These are phyloP conservation scores for Chaetomium globosum DNA, from an alignment of 2,329 filamentous ascomycete genomes.

Conservation along the genomic window DNA sequence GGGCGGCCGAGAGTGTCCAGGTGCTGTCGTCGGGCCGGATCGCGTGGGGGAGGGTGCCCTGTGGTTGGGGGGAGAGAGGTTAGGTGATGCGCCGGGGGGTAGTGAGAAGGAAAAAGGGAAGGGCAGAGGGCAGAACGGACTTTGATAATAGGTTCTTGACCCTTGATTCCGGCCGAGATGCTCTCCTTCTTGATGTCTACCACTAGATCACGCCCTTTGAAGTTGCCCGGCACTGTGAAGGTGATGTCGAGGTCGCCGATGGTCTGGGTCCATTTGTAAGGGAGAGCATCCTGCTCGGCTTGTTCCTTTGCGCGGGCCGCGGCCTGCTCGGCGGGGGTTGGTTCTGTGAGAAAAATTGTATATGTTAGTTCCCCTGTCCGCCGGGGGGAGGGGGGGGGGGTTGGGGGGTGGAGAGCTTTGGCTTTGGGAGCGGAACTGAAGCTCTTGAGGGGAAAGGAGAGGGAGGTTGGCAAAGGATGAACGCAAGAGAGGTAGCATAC, in stretches of 20 bases:
- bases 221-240: constrained; percentile 75
- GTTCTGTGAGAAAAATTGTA: constrained; percentile 45
- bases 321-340: constrained; percentile 58
- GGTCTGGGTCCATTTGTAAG: constrained; percentile 96
- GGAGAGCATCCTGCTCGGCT: constrained; percentile 85
- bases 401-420: not conserved
- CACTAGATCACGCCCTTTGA: constrained; percentile 81
- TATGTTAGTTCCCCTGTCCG: constrained; percentile 31
- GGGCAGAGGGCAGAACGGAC: constrained; percentile 51
- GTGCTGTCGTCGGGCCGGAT: constrained; percentile 85
- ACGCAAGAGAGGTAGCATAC: constrained; percentile 32
- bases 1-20: constrained; percentile 80
- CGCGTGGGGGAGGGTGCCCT: constrained; percentile 84
- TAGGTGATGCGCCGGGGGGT: too few species aligned
- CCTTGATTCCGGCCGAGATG: constrained; percentile 81
- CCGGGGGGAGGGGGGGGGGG: too few species aligned
- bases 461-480: constrained; percentile 6
- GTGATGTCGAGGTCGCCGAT: constrained; percentile 85
- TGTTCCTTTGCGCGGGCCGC: constrained; percentile 70
- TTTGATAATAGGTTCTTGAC: constrained; percentile 79
- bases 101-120: constrained; percentile 53
- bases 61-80: constrained; percentile 55
- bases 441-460: not conserved
- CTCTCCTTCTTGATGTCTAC: constrained; percentile 79
- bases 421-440: not conserved